Percentiles rank a stretch among this genome's conserved stretches.
Evolutionary conservation across 1,139 yeast species (phyloP).

Genomic region (Suhomyces chickasaworum): DNA sequence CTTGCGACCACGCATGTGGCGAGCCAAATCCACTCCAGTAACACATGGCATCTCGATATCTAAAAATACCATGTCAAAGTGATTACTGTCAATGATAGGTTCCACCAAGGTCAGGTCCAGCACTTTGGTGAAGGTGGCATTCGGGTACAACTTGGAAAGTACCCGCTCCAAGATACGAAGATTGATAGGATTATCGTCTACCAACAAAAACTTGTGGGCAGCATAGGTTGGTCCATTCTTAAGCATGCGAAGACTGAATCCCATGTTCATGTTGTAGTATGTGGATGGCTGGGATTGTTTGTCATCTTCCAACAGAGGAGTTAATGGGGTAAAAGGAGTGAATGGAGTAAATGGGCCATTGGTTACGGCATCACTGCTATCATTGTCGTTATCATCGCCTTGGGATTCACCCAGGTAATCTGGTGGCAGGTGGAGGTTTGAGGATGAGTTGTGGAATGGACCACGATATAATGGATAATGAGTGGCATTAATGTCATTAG

Average conservation of each 20-base stretch:
- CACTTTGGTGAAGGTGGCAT: slow-evolving; percentile 29
- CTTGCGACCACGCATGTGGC: slow-evolving; percentile 24
- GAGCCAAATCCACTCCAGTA: slow-evolving; percentile 45
- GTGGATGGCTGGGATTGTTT: slow-evolving; percentile 4
- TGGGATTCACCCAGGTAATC: slow-evolving; percentile 14
- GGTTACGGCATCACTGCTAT: slow-evolving; percentile 1
- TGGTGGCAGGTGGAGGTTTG: slow-evolving; percentile 14
- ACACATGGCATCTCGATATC: slow-evolving; percentile 52
- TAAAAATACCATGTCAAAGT: slow-evolving; percentile 40
- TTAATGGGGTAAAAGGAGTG: slow-evolving; percentile 18
- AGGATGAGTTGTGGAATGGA: slow-evolving; percentile 4
- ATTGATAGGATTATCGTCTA: slow-evolving; percentile 49
- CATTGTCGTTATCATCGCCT: slow-evolving; percentile 10
- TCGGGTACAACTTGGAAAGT: slow-evolving; percentile 39
- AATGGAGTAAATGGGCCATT: slow-evolving; percentile 13
- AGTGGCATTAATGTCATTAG: slow-evolving; percentile 15
- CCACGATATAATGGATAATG: slow-evolving; percentile 11
- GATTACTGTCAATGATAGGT: slow-evolving; percentile 21
- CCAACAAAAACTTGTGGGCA: slow-evolving; percentile 37
- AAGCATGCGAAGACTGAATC: slow-evolving; percentile 4
- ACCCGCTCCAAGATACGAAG: slow-evolving; percentile 40
- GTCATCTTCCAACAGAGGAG: slow-evolving; percentile 10
- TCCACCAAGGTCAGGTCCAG: slow-evolving; percentile 38
- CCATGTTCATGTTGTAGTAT: slow-evolving; percentile 3
- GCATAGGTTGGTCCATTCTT: slow-evolving; percentile 23